phyloP scores from a whole-genome alignment of 2,329 filamentous ascomycete species.

The Xylaria sp. region DNA sequence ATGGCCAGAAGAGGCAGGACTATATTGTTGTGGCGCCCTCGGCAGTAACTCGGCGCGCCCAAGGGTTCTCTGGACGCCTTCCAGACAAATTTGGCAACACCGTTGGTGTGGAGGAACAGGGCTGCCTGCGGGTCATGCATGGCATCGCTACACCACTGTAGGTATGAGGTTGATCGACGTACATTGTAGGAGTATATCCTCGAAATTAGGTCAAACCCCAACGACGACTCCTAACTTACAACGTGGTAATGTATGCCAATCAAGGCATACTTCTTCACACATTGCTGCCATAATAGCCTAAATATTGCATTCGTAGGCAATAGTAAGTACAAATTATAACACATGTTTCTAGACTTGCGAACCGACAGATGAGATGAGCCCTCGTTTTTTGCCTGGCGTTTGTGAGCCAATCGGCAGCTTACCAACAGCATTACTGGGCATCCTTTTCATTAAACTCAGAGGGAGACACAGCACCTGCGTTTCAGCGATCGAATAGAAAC shows the following conservation, averaged over 20 bases:
- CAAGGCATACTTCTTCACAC: too few species aligned
- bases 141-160: not conserved
- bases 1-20: conserved; percentile 23
- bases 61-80: not conserved
- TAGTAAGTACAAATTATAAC: not conserved
- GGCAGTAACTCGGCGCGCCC: conserved; percentile 22
- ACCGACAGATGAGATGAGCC: not conserved
- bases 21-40: conserved; percentile 2
- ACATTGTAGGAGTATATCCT: too few species aligned
- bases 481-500: conserved; percentile 15
- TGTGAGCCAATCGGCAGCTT: conserved; percentile 24
- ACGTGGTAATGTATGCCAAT: too few species aligned
- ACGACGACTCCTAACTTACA: too few species aligned
- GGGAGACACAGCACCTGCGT: conserved; percentile 13
- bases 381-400: not conserved
- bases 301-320: too few species aligned
- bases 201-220: too few species aligned
- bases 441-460: conserved; percentile 26
- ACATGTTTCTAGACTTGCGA: not conserved
- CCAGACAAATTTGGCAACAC: conserved; percentile 1
- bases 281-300: too few species aligned
- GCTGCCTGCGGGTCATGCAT: not conserved
- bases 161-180: not conserved
- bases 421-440: conserved; percentile 19
- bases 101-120: not conserved